Percentiles rank a stretch among this genome's conserved stretches.
phyloP scores from a whole-genome alignment of 2,329 filamentous ascomycete species.

The Trichoderma atrobrunneum region DNA sequence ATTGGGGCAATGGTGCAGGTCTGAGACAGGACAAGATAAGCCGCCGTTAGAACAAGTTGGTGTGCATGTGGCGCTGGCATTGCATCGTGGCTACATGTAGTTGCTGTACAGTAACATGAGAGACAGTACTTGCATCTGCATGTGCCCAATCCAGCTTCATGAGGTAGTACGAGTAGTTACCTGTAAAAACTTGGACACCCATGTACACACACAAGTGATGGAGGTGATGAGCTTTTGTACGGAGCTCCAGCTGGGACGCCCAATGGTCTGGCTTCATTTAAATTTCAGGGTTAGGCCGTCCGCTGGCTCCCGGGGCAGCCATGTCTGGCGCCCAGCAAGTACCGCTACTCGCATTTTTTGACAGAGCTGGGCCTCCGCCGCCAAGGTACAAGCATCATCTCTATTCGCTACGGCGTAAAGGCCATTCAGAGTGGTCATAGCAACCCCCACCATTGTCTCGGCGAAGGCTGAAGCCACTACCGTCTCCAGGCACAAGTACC shows the following conservation, averaged over 20 bases:
- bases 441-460: neutral
- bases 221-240: neutral
- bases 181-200: neutral
- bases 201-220: neutral
- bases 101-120: neutral
- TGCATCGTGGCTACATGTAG: neutral
- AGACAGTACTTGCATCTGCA: neutral
- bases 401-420: neutral
- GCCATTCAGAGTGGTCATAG: neutral
- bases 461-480: slow-evolving; percentile 14
- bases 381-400: neutral
- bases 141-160: neutral
- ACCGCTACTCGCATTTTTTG: neutral
- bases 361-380: neutral
- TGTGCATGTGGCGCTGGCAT: slow-evolving; percentile 5
- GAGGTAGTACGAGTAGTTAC: neutral
- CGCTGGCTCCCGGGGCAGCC: slow-evolving; percentile 7
- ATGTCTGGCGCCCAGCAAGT: neutral
- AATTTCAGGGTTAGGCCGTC: slow-evolving; percentile 18
- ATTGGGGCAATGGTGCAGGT: neutral
- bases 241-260: slow-evolving; percentile 10
- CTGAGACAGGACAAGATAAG: neutral
- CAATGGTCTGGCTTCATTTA: slow-evolving; percentile 11
- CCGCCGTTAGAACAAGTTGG: neutral
- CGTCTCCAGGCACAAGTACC: slow-evolving; percentile 4